phyloP scores from a whole-genome alignment of 192 early-diverging fungal genomes.

The Phycomyces blakesleeanus region DNA sequence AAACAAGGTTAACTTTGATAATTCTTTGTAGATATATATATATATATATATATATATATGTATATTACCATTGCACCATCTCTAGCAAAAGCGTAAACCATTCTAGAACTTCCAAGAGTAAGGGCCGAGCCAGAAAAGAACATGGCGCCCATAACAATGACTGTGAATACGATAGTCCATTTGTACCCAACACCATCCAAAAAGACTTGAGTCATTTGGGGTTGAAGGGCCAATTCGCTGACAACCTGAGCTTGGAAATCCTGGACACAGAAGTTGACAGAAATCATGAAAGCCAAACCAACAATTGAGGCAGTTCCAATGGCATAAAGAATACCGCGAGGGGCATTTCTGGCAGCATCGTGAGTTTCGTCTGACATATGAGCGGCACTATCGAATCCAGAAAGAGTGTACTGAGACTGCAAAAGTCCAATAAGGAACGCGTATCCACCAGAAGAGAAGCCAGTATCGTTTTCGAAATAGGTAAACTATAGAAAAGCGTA shows the following conservation, averaged over 20 bases:
- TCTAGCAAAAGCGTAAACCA: conserved; percentile 57
- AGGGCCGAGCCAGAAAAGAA: conserved; percentile 53
- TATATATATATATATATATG: too few species aligned
- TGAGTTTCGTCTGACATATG: conserved; percentile 54
- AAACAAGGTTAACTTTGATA: too few species aligned
- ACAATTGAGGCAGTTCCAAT: conserved; percentile 37
- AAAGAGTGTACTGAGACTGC: conserved; percentile 54
- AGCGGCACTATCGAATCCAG: conserved; percentile 48
- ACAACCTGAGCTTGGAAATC: conserved; percentile 44
- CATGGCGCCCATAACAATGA: conserved; percentile 49
- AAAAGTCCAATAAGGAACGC: conserved; percentile 50
- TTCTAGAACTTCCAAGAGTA: conserved; percentile 48
- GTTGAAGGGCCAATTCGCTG: conserved; percentile 20
- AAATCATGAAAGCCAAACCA: conserved; percentile 48
- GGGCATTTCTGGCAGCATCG: conserved; percentile 41
- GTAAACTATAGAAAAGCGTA: conserved; percentile 31
- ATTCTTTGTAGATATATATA: too few species aligned
- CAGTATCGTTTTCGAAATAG: conserved; percentile 51
- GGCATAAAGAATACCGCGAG: conserved; percentile 49
- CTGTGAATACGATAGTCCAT: conserved; percentile 45
- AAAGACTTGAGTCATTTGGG: conserved; percentile 47
- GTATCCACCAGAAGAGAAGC: conserved; percentile 45
- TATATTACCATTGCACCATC: conserved; percentile 45
- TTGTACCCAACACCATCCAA: conserved; percentile 45
- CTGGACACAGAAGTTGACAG: conserved; percentile 47